These are phyloP conservation scores for Plantago elongata DNA, from an alignment of 257 asterid species.

Conservation along the genomic window DNA sequence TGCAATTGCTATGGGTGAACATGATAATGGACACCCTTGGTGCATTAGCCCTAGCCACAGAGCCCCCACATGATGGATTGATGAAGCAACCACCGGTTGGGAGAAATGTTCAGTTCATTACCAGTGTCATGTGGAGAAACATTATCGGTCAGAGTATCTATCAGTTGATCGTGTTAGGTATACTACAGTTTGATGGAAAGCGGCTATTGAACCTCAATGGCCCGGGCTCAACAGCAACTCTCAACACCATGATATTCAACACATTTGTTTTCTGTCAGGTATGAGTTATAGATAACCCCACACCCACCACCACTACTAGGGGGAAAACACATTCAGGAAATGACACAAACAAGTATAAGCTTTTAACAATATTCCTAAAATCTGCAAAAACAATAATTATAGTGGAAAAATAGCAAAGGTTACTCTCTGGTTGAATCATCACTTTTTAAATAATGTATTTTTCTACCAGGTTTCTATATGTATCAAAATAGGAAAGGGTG, in stretches of 20 bases:
- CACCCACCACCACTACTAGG: too few species aligned
- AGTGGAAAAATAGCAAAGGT: too few species aligned
- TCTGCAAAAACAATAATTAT: too few species aligned
- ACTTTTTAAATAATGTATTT: too few species aligned
- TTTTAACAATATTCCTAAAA: too few species aligned
- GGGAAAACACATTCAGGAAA: too few species aligned
- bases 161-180: conserved; percentile 58
- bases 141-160: conserved; percentile 72
- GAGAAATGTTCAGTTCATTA: conserved; percentile 52
- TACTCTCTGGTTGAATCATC: too few species aligned
- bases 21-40: conserved; percentile 93
- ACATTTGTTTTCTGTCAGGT: conserved; percentile 89
- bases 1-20: conserved; percentile 91
- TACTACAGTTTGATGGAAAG: conserved; percentile 50
- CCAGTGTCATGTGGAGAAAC: conserved; percentile 78
- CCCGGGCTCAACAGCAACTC: conserved; percentile 38
- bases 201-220: conserved; percentile 40
- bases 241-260: conserved; percentile 73
- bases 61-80: conserved; percentile 73
- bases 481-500: too few species aligned
- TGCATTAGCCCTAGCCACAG: conserved; percentile 84
- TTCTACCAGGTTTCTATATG: too few species aligned
- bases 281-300: background rate
- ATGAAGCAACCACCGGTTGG: conserved; percentile 69
- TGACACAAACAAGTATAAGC: too few species aligned